A percentile compares a stretch with the other conserved stretches of the same genome.
phyloP scores from a whole-genome alignment of 768 basidiomycete species.

The Paxillus rubicundulus region DNA sequence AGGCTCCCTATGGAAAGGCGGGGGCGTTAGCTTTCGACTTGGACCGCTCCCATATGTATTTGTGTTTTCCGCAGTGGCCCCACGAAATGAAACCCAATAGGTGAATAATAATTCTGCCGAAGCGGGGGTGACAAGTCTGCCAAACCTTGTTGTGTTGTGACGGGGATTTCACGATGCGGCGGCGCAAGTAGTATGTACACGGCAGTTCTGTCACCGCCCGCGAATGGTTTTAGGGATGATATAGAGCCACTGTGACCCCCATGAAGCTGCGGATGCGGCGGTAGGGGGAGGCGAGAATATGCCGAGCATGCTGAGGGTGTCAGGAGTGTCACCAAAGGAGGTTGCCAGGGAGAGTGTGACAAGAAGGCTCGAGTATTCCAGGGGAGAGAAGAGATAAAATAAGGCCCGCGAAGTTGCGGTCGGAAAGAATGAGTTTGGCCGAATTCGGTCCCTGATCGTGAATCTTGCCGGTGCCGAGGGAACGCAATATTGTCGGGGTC shows the following conservation, averaged over 20 bases:
- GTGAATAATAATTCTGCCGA: conserved; percentile 10
- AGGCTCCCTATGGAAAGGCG: too few relatives aligned
- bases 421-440: conserved; percentile 33
- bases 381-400: conserved; percentile 26
- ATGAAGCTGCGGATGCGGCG: neutral
- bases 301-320: neutral
- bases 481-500: conserved; percentile 24
- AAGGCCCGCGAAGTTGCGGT: conserved; percentile 35
- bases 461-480: conserved; percentile 49
- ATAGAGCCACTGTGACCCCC: neutral
- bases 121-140: neutral
- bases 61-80: conserved; percentile 14
- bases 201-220: conserved; percentile 1
- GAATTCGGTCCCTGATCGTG: conserved; percentile 37
- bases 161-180: neutral
- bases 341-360: conserved; percentile 12
- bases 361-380: conserved; percentile 15
- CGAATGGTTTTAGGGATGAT: neutral
- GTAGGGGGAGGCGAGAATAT: neutral
- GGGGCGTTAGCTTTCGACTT: too few relatives aligned
- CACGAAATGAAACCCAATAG: conserved; percentile 12
- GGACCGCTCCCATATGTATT: neutral
- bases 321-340: neutral
- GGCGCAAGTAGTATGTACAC: neutral
- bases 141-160: conserved; percentile 13